Percentiles rank a stretch among this genome's conserved stretches.
phyloP scores from a whole-genome alignment of 768 basidiomycete genomes.

The Kwoniella europaea region DNA sequence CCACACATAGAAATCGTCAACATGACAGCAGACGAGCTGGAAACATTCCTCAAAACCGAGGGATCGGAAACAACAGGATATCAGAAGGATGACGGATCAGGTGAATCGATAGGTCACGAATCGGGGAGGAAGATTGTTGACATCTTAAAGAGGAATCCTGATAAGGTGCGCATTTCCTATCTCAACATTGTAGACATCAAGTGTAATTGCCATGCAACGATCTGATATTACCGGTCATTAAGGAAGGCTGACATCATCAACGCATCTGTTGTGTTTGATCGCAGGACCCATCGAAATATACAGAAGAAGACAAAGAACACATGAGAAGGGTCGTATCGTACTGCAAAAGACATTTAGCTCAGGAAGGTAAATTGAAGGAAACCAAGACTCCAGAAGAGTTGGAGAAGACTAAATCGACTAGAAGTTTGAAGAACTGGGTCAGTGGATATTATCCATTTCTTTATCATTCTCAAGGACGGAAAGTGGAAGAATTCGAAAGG shows the following conservation, averaged over 20 bases:
- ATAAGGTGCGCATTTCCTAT: slow-evolving; percentile 43
- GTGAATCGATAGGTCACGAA: slow-evolving; percentile 57
- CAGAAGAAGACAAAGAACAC: slow-evolving; percentile 59
- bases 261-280: not conserved
- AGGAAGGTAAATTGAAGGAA: slow-evolving; percentile 65
- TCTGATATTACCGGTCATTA: too few species aligned
- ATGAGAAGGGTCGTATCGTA: slow-evolving; percentile 59
- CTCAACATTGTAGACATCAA: too few species aligned
- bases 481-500: not conserved
- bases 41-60: slow-evolving; percentile 57
- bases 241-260: too few species aligned
- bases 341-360: slow-evolving; percentile 58
- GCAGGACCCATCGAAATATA: slow-evolving; percentile 54
- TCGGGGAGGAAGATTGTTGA: slow-evolving; percentile 59
- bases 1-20: slow-evolving; percentile 57
- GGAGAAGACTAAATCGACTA: slow-evolving; percentile 53
- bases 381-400: slow-evolving; percentile 71
- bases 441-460: slow-evolving; percentile 16
- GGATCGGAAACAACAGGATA: slow-evolving; percentile 53
- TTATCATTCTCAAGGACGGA: not conserved
- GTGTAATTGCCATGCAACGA: too few species aligned
- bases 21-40: slow-evolving; percentile 59
- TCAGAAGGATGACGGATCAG: slow-evolving; percentile 50
- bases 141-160: slow-evolving; percentile 59
- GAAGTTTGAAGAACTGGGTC: slow-evolving; percentile 58